These are phyloP conservation scores for Blastobotrys arbuscula DNA, from an alignment of 1,139 yeast species.

Conservation along the genomic window DNA sequence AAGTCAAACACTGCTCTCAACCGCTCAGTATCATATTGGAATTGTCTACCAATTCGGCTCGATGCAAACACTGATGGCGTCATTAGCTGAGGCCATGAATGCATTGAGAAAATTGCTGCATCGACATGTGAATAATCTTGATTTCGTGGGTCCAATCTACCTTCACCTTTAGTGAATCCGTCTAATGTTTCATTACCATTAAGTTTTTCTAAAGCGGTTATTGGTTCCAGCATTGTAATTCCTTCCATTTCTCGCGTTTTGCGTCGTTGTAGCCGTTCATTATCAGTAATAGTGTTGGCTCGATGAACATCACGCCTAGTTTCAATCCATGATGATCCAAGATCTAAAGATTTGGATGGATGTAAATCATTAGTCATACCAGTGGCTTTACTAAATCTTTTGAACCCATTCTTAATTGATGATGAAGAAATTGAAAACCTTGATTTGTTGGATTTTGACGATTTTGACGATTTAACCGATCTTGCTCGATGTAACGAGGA, in stretches of 20 bases:
- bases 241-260: constrained; percentile 65
- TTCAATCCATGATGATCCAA: constrained; percentile 40
- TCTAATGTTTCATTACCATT: constrained; percentile 28
- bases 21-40: constrained; percentile 45
- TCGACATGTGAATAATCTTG: constrained; percentile 31
- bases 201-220: constrained; percentile 23
- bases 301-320: constrained; percentile 61
- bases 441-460: constrained; percentile 26
- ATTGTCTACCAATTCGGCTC: constrained; percentile 41
- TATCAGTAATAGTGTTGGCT: constrained; percentile 64
- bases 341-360: constrained; percentile 5
- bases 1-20: constrained; percentile 59
- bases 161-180: constrained; percentile 23
- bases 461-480: constrained; percentile 15
- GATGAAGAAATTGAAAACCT: constrained; percentile 21
- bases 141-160: constrained; percentile 21
- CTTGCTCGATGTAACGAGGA: not conserved
- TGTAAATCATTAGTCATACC: constrained; percentile 6
- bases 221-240: constrained; percentile 62
- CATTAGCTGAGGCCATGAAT: constrained; percentile 36
- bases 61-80: constrained; percentile 46
- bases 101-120: constrained; percentile 25
- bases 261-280: constrained; percentile 65
- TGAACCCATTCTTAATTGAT: constrained; percentile 12
- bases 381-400: constrained; percentile 2